Evolutionary conservation across 1,284 basidiomycete species (phyloP), one percentile per base, ranked within the genome.

Genomic region (Cryptococcus maquisensis): DNA sequence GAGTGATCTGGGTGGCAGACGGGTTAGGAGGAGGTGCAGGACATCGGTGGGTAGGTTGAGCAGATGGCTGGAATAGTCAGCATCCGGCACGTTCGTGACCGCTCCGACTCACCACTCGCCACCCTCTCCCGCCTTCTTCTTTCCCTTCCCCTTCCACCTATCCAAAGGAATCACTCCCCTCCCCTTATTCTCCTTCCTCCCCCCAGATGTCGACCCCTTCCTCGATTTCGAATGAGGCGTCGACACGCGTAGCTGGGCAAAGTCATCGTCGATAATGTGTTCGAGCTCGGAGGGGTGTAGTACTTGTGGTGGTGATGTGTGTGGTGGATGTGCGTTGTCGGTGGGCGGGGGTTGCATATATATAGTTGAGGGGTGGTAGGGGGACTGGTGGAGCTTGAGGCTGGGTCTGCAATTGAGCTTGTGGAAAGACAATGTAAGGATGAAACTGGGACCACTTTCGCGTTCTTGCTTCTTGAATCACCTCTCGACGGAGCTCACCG

Each of bases 1-100:
- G 1, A 75, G 64, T 4, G 62, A 54, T 23, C 68, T 60, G 1
- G 74, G 74, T 2, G 72, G 71, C 1, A 74, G 54, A 12, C 67
- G 61, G 3, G 63, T 54, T 1, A 74, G 62, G 10, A 75, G 55
- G 2, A 63, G 49, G 37, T 69, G 71, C 13, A 75, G 56, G 15
- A 74, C 54, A 49, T 74, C 74, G 18, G 58, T 56, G 0, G 74
- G 74, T 2, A 75, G 57, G 23, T 62, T 53, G 24, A 74, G 61
- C 7, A 75, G 60, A 49, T 64, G 59, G 54, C 72, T 74, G 47
- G 54, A 48, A 47, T 51, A 16, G 38, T 26, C n/a, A 38, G 6
- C 10, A n/a, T n/a, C 44, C 18, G 39, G 32, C 42, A 52, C 45
- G 50, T 49, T n/a, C 44, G 7, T 24, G 36, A 42, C 24, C 32